Evolutionary conservation across 1,139 yeast species (phyloP), one percentile per base, ranked within the genome.

Genomic region (Yamadazyma jaroonii): DNA sequence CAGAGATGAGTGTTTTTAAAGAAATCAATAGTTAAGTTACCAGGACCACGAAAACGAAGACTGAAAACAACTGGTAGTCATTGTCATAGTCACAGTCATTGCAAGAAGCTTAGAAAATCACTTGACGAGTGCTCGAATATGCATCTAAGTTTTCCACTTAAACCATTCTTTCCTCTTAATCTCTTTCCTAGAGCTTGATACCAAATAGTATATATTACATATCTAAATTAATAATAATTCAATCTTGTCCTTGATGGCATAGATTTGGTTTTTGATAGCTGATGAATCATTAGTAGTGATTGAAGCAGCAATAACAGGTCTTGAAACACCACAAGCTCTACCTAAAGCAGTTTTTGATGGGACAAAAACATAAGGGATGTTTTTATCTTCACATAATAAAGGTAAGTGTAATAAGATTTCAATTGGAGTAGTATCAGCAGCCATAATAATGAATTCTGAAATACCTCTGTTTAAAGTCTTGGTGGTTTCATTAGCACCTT

Each of bases 401-500:
- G 99, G 99, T 68, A 94, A 79, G 69, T 94, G 98, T 67, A 94
- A 82, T 64, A 94, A 84, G 67, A 94, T 92, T 76, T 94, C 98
- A 62, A 94, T 90, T 57, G 99, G 99, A 71, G 92, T 96, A 57
- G 98, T 88, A 67, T 94, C 98, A 57, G 98, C 99, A 55, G 98
- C 98, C 97, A 94, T 89, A 74, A 94, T 88, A 71, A 94, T 90
- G 79, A 94, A 92, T 75, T 92, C 98, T 57, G 97, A 86, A 61
- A 94, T 92, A 81, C 98, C 98, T 78, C 98, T 88, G 85, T 94
- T 92, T 73, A 92, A 81, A 57, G 98, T 92, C 80, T 94, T 92
- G 75, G 98, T 94, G 57, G 98, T 96, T 75, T 92, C 99, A 69
- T 94, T 92, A 52, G 98, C 98, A 70, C 99, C 99, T 73, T 92